These are phyloP conservation scores for Sporothrix mexicana DNA, from an alignment of 2,329 filamentous ascomycete genomes.

Conservation along the genomic window DNA sequence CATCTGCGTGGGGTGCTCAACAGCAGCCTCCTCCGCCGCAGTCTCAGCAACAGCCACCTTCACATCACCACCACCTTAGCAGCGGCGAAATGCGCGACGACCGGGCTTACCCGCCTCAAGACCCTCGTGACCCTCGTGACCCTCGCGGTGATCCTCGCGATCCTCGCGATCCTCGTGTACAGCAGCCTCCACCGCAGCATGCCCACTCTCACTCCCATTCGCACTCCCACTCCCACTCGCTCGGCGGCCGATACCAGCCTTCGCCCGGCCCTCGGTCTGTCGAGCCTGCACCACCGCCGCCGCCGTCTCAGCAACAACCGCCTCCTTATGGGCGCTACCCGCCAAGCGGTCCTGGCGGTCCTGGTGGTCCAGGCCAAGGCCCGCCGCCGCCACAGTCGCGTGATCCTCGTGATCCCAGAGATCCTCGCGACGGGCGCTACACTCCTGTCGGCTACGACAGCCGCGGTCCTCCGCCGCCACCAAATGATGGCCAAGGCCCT, in stretches of 20 bases:
- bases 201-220: conserved; percentile 40
- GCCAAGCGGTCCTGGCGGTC: conserved; percentile 4
- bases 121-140: conserved; percentile 25
- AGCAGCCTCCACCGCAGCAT: conserved; percentile 39
- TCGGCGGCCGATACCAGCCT: conserved; percentile 41
- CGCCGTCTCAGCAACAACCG: conserved; percentile 13
- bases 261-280: conserved; percentile 38
- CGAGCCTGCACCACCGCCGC: conserved; percentile 31
- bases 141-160: conserved; percentile 25
- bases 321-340: conserved; percentile 33
- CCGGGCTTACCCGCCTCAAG: conserved; percentile 34
- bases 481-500: conserved; percentile 23
- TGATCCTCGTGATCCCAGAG: conserved; percentile 32
- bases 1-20: conserved; percentile 23
- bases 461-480: conserved; percentile 37
- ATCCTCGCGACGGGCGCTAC: conserved; percentile 38
- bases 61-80: conserved; percentile 40
- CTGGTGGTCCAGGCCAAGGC: not conserved
- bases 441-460: conserved; percentile 44
- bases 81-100: conserved; percentile 35
- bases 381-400: conserved; percentile 37
- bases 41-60: conserved; percentile 35
- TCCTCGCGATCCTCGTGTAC: conserved; percentile 34
- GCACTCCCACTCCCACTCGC: conserved; percentile 43
- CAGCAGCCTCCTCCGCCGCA: conserved; percentile 39